Base-by-base conservation (phyloP, 805 yeast genomes). In the Clavispora phyllophila region DNA sequence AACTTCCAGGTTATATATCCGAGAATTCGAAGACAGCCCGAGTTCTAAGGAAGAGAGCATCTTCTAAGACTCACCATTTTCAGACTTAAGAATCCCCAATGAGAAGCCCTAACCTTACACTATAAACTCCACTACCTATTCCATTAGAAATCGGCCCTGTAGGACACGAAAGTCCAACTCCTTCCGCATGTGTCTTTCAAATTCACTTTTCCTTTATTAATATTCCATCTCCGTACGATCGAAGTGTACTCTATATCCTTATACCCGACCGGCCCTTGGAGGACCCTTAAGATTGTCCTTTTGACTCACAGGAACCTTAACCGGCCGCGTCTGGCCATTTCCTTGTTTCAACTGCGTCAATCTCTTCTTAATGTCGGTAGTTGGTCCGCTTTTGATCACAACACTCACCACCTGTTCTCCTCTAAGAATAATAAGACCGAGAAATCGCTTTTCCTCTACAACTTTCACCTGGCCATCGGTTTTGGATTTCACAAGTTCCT, bases 391-490 rank as follows among this genome's bases (percentile, higher is more conserved):
- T 65, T 86, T 91, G 25, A 86, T 79, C 23, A 76, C 73, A 17
- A 84, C 68, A 42, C 89, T 78, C 10, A 90, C 79, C 22, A 93
- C 79, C 50, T 84, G 86, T 50, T 88, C 96, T 2, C 99, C 99
- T 53, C 98, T 75, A 36, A 91, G 66, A 28, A 91, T 84, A 2
- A 87, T 76, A 40, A 93, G 72, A 0, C 98, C 98, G 19, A 93
- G 65, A 5, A 79, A 67, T 44, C 98, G 71, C 55, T 82, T 87
- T 48, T 84, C 90, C 46, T 82, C 85, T 31, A 70, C 72, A 23
- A 75, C 58, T 15, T 54, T 46, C 10, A 75, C 62, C 51, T 50
- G 54, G 41, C 52, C 46, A 45, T 54, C 37, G 41, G 40, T 50
- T 5, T 57, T 50, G n/a, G 46, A 45, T 46, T 55, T 63, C 48